Percentiles rank a stretch among this genome's conserved stretches.
Evolutionary conservation across 306 rosid species (phyloP).

Genomic region (Lathyrus tuberosus): DNA sequence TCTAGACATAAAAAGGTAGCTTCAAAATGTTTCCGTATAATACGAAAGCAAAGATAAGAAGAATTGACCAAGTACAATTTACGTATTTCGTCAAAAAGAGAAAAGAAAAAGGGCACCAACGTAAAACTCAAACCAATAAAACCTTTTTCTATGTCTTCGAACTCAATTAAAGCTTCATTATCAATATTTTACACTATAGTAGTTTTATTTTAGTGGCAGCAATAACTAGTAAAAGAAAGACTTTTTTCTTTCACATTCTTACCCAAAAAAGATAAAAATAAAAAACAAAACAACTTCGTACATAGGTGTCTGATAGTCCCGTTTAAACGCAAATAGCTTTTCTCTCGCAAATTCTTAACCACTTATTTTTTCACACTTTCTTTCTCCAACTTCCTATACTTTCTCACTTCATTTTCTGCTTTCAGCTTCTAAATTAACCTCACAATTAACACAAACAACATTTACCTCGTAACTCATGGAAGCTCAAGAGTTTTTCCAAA

Average conservation of each 20-base stretch:
- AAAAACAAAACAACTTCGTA: background rate
- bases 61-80: constrained; percentile 12
- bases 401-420: constrained; percentile 41
- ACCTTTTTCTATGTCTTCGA: constrained; percentile 41
- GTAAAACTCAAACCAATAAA: constrained; percentile 43
- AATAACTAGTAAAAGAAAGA: background rate
- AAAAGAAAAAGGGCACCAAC: constrained; percentile 38
- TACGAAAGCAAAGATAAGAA: constrained; percentile 10
- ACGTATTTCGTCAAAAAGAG: background rate
- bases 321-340: constrained; percentile 61
- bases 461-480: constrained; percentile 50
- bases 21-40: background rate
- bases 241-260: constrained; percentile 31
- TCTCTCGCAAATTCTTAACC: constrained; percentile 57
- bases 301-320: constrained; percentile 69
- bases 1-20: no score
- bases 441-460: background rate
- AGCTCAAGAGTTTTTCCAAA: constrained; percentile 60
- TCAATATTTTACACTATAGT: background rate
- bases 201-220: background rate
- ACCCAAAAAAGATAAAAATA: background rate
- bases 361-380: constrained; percentile 52
- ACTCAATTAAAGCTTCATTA: constrained; percentile 47
- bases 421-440: constrained; percentile 10
- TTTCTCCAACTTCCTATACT: constrained; percentile 44